Evolutionary conservation across 768 basidiomycete species (phyloP), one percentile per base, ranked within the genome.

Genomic region (Daedaleopsis sinensis): DNA sequence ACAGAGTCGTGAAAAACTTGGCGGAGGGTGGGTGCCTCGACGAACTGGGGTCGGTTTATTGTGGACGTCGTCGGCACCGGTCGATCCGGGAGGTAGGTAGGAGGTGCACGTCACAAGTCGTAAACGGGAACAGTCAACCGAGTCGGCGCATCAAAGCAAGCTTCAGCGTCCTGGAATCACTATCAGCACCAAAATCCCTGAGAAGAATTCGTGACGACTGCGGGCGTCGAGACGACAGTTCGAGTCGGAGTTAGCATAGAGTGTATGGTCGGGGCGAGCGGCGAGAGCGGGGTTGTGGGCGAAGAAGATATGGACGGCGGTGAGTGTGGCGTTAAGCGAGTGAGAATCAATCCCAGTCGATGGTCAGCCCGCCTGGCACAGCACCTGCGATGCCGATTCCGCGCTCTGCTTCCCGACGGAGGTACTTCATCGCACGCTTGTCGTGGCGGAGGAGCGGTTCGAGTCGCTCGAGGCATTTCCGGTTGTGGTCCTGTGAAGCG

Each of bases 341-440:
- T 21, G 23, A 12, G 57, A 49, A 38, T 67, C 63, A 93, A 70
- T 87, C 85, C 91, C 91, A 94, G 62, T 94, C 91, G 65, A 94
- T 89, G 55, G 82, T 77, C 62, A 93, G 76, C 56, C 91, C 90
- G 35, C 84, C 90, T 13, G 89, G 87, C 24, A 82, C 83, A 23
- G 85, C 72, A 38, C 66, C 76, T 43, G 88, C 86, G 46, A 93
- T 75, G 44, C 91, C 92, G 61, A 93, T 89, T 32, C 86, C 84
- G 48, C 90, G 84, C 52, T 91, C 85, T 37, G 85, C 83, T 73
- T 93, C 90, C 52, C 89, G 81, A 70, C 85, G 85, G 44, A 95
- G 82, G 89, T 89, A 95, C 68, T 86, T 89, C 68, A 87, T 68
- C 16, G 93, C 92, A 35, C 91, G 85, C 74, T 89, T 89, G 73